A percentile compares a stretch with the other conserved stretches of the same genome.
These are phyloP conservation scores for Lycium barbarum DNA, from an alignment of 257 asterid genomes.

Conservation along the genomic window DNA sequence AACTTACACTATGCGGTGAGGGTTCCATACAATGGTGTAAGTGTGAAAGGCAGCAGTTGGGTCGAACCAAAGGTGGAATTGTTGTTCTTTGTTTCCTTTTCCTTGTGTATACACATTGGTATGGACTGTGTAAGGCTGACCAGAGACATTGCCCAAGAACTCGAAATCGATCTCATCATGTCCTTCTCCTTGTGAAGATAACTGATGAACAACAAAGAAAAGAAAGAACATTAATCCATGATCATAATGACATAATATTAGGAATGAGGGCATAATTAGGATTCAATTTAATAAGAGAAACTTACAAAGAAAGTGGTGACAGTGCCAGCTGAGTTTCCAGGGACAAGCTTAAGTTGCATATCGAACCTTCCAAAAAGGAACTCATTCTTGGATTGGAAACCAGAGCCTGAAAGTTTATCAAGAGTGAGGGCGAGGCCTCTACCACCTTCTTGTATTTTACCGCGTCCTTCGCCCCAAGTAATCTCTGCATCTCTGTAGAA, in stretches of 20 bases:
- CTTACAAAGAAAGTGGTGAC: background rate
- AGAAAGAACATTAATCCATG: background rate
- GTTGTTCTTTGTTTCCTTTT: conserved; percentile 46
- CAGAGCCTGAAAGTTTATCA: conserved; percentile 10
- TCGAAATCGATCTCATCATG: conserved; percentile 56
- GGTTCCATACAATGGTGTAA: conserved; percentile 51
- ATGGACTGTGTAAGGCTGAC: conserved; percentile 51
- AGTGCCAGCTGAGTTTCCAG: conserved; percentile 3
- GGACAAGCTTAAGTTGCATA: conserved; percentile 3
- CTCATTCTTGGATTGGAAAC: conserved; percentile 4
- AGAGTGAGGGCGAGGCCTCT: background rate
- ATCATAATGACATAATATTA: background rate
- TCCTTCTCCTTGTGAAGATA: conserved; percentile 41
- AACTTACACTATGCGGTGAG: conserved; percentile 44
- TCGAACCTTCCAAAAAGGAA: background rate
- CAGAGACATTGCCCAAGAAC: conserved; percentile 44
- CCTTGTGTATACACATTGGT: conserved; percentile 53
- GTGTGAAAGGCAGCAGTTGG: conserved; percentile 48
- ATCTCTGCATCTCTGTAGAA: conserved; percentile 24
- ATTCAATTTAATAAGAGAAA: background rate
- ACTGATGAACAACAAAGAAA: conserved; percentile 23
- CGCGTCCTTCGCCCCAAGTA: conserved; percentile 9
- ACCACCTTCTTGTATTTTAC: background rate
- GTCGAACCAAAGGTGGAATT: conserved; percentile 49
- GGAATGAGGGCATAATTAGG: background rate